Base-by-base conservation (phyloP, 768 basidiomycete genomes). In the Xanthoconium purpureum region DNA sequence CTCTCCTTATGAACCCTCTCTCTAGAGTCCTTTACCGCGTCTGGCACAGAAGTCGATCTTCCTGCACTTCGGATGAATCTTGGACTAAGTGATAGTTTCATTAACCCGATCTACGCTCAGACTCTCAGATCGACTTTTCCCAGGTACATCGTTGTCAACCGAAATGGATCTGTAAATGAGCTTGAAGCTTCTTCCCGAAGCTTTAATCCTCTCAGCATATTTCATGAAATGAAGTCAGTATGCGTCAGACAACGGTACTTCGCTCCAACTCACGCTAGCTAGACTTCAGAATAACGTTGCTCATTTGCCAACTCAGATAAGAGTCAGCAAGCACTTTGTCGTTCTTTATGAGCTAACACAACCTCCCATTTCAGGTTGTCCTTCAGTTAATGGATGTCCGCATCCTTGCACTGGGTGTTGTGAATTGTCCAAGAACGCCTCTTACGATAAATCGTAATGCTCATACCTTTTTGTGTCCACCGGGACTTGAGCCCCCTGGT, bases 51-150 rank as follows among this genome's bases (percentile, higher is more conserved):
- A 80, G 78, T 64, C 76, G 74, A 38, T 83, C 83, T 4, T 77
- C 78, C n/a, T 92, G 90, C 65, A 90, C 89, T 20, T 70, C 82
- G 8, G 87, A 90, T 62, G 91, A 93, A 71, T 75, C 88, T 20
- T 93, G 91, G 89, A 91, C 89, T 47, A 89, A 84, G 87, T 90
- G 67, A 62, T 75, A 68, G 6, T 50, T 29, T 35, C 53, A 38
- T 64, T 58, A 18, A 56, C 46, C 45, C 13, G 6, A n/a, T 42
- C 6, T 8, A 29, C 5, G 18, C 33, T 43, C 36, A 46, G 48
- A 17, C 52, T 29, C 35, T 38, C 28, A 20, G 6, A 56, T 46
- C 10, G 12, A 50, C 24, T 17, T 32, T 52, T 24, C 24, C 39
- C 60, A 89, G 89, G 67, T 91, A 89, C 61, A 77, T 92, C 56